Evolutionary conservation across 371 early-diverging fungal genomes (phyloP), one percentile per base, ranked within the genome.

Genomic region (Mortierella polycephala): DNA sequence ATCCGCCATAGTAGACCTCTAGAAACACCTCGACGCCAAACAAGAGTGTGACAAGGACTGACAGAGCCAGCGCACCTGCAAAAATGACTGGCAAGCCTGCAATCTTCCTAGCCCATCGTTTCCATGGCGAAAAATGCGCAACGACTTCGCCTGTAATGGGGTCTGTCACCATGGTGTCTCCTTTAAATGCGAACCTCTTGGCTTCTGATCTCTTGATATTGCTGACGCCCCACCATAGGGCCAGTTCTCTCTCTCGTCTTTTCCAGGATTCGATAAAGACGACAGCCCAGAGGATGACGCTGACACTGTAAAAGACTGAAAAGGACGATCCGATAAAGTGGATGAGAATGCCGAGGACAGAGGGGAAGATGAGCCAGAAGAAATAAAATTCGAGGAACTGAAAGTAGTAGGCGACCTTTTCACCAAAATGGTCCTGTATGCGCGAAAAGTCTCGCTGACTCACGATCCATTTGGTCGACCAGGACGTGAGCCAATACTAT

Each of bases 371-470:
- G 20, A 96, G 85, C 86, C 90, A 92, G 20, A 91, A 45, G 57
- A 92, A 86, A 83, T 95, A 96, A 71, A 85, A 90, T 77, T 95
- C 94, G 5, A 95, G 82, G 79, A 94, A 96, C 16, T 93, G 95
- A 85, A 96, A 96, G 74, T 96, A 95, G 76, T 88, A 91, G n/a
- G 95, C 94, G 54, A 94, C 84, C 82, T 93, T 92, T 74, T 95
- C 96, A 65, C 96, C 96, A 88, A 94, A 93, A 63, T 94, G 91
- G 68, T 91, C 84, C 59, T 93, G 87, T 49, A 95, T 89, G 44
- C 80, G 75, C 11, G 73, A 67, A 30, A 96, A 69, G 75, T 95
- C 96, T 12, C 83, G 67, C 8, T 89, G 81, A 60, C 82, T 74
- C 42, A 96, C 86, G 21, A 91, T 62, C 90, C 92, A 94, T 75